Percentiles rank a stretch among this genome's conserved stretches.
phyloP scores from a whole-genome alignment of 2,329 filamentous ascomycete species.

The Penicillium fuscoglaucum region DNA sequence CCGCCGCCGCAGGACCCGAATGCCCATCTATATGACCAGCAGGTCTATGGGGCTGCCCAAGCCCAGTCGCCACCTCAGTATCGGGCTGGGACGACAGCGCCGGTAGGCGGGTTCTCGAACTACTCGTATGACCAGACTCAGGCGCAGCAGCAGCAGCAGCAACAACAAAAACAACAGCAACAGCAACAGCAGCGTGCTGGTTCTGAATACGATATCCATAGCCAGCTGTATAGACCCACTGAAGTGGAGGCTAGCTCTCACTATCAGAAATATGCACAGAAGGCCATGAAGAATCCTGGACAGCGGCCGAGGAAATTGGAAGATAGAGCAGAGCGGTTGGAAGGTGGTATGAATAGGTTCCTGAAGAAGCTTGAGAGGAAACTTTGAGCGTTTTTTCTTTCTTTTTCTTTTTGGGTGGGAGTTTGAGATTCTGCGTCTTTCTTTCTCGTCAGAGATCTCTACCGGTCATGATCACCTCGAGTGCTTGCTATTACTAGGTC shows the following conservation, averaged over 20 bases:
- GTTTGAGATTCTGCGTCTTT: background rate
- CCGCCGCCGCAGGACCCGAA: constrained; percentile 33
- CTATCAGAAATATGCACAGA: constrained; percentile 37
- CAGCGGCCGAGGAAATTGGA: constrained; percentile 41
- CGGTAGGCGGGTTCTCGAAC: constrained; percentile 43
- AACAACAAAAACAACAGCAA: constrained; percentile 25
- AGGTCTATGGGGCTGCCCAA: constrained; percentile 21
- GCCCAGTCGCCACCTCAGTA: constrained; percentile 24
- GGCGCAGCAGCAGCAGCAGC: constrained; percentile 20
- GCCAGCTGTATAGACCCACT: constrained; percentile 49
- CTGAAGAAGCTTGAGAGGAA: constrained; percentile 50
- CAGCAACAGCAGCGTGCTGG: constrained; percentile 20
- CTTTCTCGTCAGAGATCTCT: background rate
- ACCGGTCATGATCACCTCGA: background rate
- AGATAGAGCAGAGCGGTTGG: constrained; percentile 40
- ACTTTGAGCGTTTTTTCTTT: constrained; percentile 21
- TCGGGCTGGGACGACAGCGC: constrained; percentile 16
- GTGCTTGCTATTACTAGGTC: background rate
- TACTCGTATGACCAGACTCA: constrained; percentile 40
- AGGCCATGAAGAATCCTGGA: constrained; percentile 35
- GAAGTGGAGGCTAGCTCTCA: constrained; percentile 43
- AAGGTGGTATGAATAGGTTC: constrained; percentile 47
- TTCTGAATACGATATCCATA: constrained; percentile 47
- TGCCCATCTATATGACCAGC: constrained; percentile 37
- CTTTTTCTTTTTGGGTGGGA: background rate